These are phyloP conservation scores for Hypoxylon sp. DNA, from an alignment of 2,329 filamentous ascomycete genomes.

Conservation along the genomic window DNA sequence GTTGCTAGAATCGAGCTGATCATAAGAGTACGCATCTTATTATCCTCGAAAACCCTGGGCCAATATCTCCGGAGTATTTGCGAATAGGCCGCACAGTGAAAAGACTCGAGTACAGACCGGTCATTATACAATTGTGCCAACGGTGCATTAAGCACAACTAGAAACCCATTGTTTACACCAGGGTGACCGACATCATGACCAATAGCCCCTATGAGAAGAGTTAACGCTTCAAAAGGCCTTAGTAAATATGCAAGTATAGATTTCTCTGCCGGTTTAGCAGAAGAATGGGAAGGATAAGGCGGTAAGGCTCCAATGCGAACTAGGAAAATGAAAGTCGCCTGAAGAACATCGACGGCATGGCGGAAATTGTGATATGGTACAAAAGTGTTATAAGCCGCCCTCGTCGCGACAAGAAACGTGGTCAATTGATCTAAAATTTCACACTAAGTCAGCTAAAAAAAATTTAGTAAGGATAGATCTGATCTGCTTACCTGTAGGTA, in stretches of 20 bases:
- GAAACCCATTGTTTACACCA: constrained; percentile 97
- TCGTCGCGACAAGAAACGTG: constrained; percentile 88
- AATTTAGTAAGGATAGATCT: constrained; percentile 39
- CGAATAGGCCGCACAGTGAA: constrained; percentile 96
- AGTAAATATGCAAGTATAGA: constrained; percentile 82
- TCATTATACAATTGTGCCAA: constrained; percentile 97
- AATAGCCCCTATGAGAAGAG: constrained; percentile 93
- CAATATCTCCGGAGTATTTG: constrained; percentile 95
- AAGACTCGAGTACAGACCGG: constrained; percentile 94
- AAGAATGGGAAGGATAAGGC: constrained; percentile 67
- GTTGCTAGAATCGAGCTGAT: constrained; percentile 98
- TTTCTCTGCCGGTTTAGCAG: constrained; percentile 57
- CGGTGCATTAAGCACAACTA: constrained; percentile 91
- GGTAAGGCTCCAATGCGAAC: constrained; percentile 83
- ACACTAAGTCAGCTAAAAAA: constrained; percentile 58
- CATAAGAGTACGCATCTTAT: constrained; percentile 87
- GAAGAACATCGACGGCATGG: constrained; percentile 95
- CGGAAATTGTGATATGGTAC: constrained; percentile 99
- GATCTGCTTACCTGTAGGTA: constrained; percentile 77
- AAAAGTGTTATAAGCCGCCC: constrained; percentile 95
- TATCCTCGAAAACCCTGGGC: constrained; percentile 84
- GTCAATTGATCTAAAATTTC: constrained; percentile 78
- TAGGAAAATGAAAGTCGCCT: constrained; percentile 92
- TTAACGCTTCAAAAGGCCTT: constrained; percentile 89
- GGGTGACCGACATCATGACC: constrained; percentile 98